These are phyloP conservation scores for Solanum clarkiae DNA, from an alignment of 257 asterid genomes.

Conservation along the genomic window DNA sequence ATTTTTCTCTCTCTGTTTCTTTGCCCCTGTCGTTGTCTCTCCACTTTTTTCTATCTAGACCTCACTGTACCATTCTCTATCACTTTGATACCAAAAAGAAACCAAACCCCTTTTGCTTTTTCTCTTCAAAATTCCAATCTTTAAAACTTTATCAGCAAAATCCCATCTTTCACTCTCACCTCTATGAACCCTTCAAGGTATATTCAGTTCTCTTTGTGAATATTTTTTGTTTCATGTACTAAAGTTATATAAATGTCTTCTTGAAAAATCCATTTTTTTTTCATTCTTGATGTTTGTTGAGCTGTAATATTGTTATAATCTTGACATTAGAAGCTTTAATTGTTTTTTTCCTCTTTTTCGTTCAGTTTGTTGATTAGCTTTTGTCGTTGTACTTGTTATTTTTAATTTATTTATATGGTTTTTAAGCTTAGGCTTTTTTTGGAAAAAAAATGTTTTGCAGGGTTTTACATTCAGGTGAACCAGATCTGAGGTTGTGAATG, in stretches of 20 bases:
- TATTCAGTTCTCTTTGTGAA: neutral
- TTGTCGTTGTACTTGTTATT: neutral
- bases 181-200: neutral
- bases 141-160: neutral
- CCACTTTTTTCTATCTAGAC: neutral
- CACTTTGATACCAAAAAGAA: neutral
- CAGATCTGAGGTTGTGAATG: neutral
- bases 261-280: neutral
- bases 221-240: neutral
- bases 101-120: neutral
- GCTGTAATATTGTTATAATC: neutral
- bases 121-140: neutral
- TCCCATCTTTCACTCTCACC: neutral
- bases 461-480: neutral
- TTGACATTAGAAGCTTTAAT: neutral
- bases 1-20: neutral
- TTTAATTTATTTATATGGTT: neutral
- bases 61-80: neutral
- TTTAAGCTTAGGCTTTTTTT: neutral
- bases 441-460: neutral
- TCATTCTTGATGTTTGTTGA: neutral
- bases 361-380: neutral
- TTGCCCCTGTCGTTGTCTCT: neutral
- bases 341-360: neutral
- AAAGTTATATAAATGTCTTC: neutral